Conservation (phyloP, 495 filamentous ascomycete genomes). For the Penicillium lagena region DNA sequence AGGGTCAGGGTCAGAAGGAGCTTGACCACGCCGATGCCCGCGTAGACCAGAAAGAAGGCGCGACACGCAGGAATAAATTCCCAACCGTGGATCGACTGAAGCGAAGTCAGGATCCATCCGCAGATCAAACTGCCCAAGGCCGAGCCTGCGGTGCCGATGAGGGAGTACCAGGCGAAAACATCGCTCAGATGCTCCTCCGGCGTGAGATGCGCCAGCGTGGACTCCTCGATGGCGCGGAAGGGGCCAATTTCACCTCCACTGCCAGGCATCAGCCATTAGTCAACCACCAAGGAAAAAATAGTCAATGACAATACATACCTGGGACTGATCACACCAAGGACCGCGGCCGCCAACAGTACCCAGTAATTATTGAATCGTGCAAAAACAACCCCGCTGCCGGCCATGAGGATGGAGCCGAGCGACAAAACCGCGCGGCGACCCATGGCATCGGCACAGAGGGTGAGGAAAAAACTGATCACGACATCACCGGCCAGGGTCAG, state of each 20-base stretch:
- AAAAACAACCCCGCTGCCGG: constrained; percentile 61
- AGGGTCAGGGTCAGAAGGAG: constrained; percentile 52
- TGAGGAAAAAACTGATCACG: constrained; percentile 66
- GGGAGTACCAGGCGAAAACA: constrained; percentile 77
- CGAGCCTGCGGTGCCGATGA: constrained; percentile 57
- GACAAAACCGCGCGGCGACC: constrained; percentile 66
- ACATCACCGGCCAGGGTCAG: constrained; percentile 78
- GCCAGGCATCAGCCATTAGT: constrained; percentile 6
- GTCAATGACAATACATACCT: constrained; percentile 33
- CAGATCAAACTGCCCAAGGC: constrained; percentile 59
- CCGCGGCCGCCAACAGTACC: constrained; percentile 64
- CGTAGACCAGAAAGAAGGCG: constrained; percentile 63
- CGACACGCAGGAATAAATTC: constrained; percentile 56
- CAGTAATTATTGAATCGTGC: constrained; percentile 64
- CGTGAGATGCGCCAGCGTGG: constrained; percentile 68
- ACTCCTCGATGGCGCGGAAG: constrained; percentile 83
- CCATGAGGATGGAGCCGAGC: constrained; percentile 64
- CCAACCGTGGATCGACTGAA: constrained; percentile 45
- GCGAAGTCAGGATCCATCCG: constrained; percentile 56
- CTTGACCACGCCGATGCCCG: constrained; percentile 62
- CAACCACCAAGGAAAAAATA: not conserved
- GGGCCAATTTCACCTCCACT: constrained; percentile 77
- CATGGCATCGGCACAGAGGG: constrained; percentile 66
- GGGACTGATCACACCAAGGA: constrained; percentile 78
- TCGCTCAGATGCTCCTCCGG: constrained; percentile 54